A percentile compares a stretch with the other conserved stretches of the same genome.
Evolutionary conservation across 2,329 filamentous ascomycete species (phyloP).

Genomic region (Sporothrix phasma): DNA sequence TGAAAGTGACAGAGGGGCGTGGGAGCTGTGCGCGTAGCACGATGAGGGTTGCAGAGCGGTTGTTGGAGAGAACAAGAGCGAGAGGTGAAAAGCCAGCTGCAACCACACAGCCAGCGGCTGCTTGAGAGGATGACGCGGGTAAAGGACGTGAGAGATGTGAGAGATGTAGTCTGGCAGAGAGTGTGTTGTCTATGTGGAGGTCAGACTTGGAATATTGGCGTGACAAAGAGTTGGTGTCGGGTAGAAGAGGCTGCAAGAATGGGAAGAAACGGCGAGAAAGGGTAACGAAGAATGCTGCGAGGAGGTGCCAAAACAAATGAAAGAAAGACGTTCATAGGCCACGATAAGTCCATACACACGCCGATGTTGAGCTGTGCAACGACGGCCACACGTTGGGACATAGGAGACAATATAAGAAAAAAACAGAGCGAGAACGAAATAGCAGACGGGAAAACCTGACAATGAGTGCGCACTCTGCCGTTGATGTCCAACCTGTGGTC

Average conservation of each 20-base stretch:
- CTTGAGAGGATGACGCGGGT: too few species aligned
- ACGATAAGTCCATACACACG: not conserved
- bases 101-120: not conserved
- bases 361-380: not conserved
- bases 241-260: not conserved
- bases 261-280: not conserved
- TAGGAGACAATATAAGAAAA: not conserved
- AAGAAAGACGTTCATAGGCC: not conserved
- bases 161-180: not conserved
- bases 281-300: not conserved
- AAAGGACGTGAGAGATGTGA: not conserved
- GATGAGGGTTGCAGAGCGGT: not conserved
- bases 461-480: not conserved
- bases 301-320: not conserved
- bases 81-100: not conserved
- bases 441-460: not conserved
- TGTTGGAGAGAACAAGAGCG: not conserved
- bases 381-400: not conserved
- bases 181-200: not conserved
- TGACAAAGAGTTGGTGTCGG: not conserved
- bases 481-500: constrained; percentile 10
- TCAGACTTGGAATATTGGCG: not conserved
- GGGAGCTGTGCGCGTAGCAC: not conserved
- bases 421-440: not conserved
- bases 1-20: not conserved